Evolutionary conservation across 2,329 filamentous ascomycete species (phyloP).

Genomic region (Aspergillus spinulosporus): DNA sequence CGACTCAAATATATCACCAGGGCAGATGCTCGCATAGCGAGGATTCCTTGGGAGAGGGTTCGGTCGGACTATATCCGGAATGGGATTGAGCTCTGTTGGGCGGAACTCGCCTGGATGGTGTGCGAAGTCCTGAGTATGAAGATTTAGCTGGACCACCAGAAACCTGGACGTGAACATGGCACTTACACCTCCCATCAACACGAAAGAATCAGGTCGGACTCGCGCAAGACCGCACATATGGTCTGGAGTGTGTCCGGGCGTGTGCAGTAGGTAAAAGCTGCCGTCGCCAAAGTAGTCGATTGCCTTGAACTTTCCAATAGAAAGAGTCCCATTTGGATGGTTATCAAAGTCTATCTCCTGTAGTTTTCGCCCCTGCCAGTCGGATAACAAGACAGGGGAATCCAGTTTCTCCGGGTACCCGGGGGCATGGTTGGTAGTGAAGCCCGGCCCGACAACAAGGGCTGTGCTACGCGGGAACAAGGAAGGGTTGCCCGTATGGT

Average conservation of each 20-base stretch:
- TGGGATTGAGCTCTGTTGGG: not conserved
- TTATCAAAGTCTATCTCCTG: not conserved
- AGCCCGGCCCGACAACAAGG: not conserved
- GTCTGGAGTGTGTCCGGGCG: not conserved
- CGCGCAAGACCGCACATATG: not conserved
- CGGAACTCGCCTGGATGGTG: not conserved
- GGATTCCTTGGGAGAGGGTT: not conserved
- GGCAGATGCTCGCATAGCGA: not conserved
- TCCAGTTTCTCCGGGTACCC: not conserved
- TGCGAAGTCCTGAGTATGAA: not conserved
- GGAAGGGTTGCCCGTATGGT: not conserved
- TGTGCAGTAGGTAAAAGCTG: constrained; percentile 1
- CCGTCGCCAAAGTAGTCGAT: not conserved
- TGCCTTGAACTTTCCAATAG: not conserved
- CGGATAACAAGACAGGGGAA: not conserved
- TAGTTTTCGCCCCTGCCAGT: not conserved
- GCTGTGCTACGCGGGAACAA: not conserved
- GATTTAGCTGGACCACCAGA: not conserved
- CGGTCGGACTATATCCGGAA: not conserved
- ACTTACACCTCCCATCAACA: not conserved
- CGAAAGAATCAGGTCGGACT: not conserved
- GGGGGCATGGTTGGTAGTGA: not conserved
- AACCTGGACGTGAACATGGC: not conserved
- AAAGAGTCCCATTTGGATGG: not conserved
- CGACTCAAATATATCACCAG: not conserved